phyloP scores from a whole-genome alignment of 345 rosid genomes.

The Anacardium occidentale region DNA sequence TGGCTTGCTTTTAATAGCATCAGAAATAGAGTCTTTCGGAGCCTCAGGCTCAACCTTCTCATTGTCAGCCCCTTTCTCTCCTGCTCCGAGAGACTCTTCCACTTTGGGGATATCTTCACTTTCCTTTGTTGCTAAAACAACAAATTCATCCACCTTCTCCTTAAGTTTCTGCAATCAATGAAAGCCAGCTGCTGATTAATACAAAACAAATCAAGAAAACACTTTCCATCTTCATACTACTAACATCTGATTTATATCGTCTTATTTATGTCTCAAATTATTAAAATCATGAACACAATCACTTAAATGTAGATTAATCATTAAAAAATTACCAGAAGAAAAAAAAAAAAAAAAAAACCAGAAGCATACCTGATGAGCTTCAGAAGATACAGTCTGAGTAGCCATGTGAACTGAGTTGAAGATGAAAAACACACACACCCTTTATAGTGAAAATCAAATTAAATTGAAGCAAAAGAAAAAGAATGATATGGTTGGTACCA shows the following conservation, averaged over 20 bases:
- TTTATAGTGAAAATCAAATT: no score
- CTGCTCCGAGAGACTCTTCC: not conserved
- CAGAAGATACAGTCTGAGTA: not conserved
- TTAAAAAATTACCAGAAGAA: not conserved
- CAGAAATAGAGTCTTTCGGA: conserved; percentile 5
- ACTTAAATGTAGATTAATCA: not conserved
- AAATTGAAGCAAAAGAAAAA: not conserved
- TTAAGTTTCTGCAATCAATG: no score
- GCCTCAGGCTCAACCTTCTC: conserved; percentile 18
- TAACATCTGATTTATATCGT: no score
- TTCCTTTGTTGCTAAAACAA: no score
- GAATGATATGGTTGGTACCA: not conserved
- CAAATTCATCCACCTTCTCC: no score
- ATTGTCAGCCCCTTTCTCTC: conserved; percentile 1
- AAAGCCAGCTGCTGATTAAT: no score
- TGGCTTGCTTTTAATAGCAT: conserved; percentile 13
- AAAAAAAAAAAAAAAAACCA: not conserved
- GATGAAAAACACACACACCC: not conserved
- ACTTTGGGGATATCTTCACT: not conserved
- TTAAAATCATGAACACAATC: no score
- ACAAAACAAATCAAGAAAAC: no score
- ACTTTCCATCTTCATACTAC: no score
- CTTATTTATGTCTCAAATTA: no score
- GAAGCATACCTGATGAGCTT: not conserved
- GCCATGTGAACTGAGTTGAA: not conserved